A percentile compares a stretch with the other conserved stretches of the same genome.
phyloP scores from a whole-genome alignment of 2,329 filamentous ascomycete species.

The Aspergillus sp. region DNA sequence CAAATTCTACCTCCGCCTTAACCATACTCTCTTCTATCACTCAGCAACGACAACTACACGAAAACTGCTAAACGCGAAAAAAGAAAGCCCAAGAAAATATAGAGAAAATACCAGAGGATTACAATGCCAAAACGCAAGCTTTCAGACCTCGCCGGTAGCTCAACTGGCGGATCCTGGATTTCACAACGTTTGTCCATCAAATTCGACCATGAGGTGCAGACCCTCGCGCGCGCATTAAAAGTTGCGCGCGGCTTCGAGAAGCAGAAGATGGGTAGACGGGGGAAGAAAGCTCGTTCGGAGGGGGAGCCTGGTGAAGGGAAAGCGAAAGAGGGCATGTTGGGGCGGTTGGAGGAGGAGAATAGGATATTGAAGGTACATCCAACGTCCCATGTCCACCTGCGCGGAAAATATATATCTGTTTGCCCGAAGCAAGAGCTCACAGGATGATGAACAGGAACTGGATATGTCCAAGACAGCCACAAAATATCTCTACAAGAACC shows the following conservation, averaged over 20 bases:
- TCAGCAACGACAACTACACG: neutral
- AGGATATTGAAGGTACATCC: slow-evolving; percentile 46
- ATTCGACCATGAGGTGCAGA: slow-evolving; percentile 43
- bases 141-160: slow-evolving; percentile 19
- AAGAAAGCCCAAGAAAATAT: neutral
- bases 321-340: slow-evolving; percentile 32
- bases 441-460: slow-evolving; percentile 33
- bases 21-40: neutral
- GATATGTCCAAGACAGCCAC: slow-evolving; percentile 44
- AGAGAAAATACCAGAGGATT: neutral
- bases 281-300: slow-evolving; percentile 41
- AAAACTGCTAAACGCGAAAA: neutral
- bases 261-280: slow-evolving; percentile 54
- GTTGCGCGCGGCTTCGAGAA: slow-evolving; percentile 54
- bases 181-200: slow-evolving; percentile 36
- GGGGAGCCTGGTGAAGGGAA: slow-evolving; percentile 21
- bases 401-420: too few relatives aligned
- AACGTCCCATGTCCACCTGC: neutral
- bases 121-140: slow-evolving; percentile 37
- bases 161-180: slow-evolving; percentile 15
- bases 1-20: too few relatives aligned
- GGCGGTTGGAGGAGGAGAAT: slow-evolving; percentile 48
- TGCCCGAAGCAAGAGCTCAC: too few relatives aligned
- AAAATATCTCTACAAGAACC: slow-evolving; percentile 49
- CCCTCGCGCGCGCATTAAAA: slow-evolving; percentile 48